Conservation (phyloP, 1,139 yeast species). For the Sugiyamaella xylanicola region DNA sequence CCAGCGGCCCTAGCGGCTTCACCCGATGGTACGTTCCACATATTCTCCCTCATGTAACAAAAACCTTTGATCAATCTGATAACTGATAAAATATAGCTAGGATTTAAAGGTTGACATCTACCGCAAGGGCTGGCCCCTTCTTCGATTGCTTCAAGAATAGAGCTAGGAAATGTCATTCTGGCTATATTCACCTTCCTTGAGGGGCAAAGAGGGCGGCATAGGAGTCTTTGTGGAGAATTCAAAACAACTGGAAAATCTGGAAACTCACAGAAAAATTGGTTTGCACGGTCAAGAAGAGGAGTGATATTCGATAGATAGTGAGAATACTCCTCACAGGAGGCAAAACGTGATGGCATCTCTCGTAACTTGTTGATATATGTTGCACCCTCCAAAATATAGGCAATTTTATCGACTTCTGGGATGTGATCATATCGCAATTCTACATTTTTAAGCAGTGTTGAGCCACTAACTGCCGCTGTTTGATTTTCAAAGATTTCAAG, state of each 20-base stretch:
- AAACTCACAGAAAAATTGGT: background rate
- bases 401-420: background rate
- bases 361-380: background rate
- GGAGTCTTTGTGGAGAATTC: conserved; percentile 2
- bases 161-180: background rate
- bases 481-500: background rate
- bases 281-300: background rate
- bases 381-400: background rate
- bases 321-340: background rate
- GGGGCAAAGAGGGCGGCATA: conserved; percentile 28
- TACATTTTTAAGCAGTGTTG: background rate
- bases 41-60: background rate
- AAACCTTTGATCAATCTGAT: background rate
- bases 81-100: background rate
- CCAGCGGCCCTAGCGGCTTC: conserved; percentile 8
- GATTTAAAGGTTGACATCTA: conserved; percentile 25
- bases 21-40: background rate
- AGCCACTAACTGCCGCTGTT: background rate
- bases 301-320: background rate
- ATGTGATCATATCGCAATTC: background rate
- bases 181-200: conserved; percentile 13
- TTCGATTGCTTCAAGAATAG: background rate
- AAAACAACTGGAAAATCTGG: background rate
- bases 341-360: background rate
- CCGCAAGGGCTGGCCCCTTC: conserved; percentile 20